Evolutionary conservation across 1,284 basidiomycete species (phyloP), one percentile per base, ranked within the genome.

Genomic region (Thecaphora thlaspeos): DNA sequence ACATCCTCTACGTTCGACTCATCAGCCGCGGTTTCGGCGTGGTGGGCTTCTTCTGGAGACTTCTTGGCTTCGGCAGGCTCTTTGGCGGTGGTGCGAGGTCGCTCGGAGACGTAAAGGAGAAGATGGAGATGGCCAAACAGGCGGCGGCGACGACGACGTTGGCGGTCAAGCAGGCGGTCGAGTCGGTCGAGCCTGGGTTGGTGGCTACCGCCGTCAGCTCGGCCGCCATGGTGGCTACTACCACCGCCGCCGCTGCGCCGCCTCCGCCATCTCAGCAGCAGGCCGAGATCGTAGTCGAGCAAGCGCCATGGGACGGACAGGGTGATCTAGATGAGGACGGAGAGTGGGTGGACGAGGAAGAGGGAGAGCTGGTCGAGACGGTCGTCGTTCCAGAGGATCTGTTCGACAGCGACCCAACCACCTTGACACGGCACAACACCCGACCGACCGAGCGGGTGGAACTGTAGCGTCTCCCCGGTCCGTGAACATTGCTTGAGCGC

Each of bases 1-100:
- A 70, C 28, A 74, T 77, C 21, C 57, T 77, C 30, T 75, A 77
- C 37, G 71, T 70, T 15, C 57, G 75, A 34, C 37, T 77, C 22
- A 48, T 74, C 28, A 62, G 70, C 43, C 57, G 63, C 17, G 73
- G 73, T 0, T 51, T 76, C 21, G 61, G 68, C 14, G 11, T 73
- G 45, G 5, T 73, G 2, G 51, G 53, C 10, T 67, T 71, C 43
- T 50, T 71, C 36, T 69, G 49, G 19, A 30, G 66, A 1, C n/a
- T 66, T 22, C 34, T 61, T n/a, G 55, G 57, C 4, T 21, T 72
- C 28, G 48, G 59, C 14, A 47, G 43, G 45, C n/a, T 66, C 34
- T 15, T 60, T 2, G 60, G 67, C 12, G 47, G 63, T 21, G 41
- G 44, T 24, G 48, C 46, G 5, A 23, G 58, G 14, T 41, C 45